Conservation (phyloP, 2,329 filamentous ascomycete genomes). For the Aspergillus jensenii region DNA sequence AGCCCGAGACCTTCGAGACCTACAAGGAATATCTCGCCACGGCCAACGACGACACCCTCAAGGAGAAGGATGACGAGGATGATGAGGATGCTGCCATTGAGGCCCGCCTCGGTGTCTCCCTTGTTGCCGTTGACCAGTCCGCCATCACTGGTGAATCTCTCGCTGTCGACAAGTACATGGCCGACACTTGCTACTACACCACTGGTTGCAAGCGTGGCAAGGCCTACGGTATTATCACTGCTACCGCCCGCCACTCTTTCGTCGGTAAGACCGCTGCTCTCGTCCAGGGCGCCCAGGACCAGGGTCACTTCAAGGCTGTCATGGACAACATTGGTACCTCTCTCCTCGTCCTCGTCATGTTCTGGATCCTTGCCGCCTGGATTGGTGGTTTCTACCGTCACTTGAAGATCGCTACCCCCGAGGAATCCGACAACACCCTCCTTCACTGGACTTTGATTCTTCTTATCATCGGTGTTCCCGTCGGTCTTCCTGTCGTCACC, state of each 20-base stretch:
- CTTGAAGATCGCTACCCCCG: constrained; percentile 55
- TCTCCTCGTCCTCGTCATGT: constrained; percentile 73
- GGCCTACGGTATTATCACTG: constrained; percentile 67
- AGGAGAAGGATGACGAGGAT: constrained; percentile 58
- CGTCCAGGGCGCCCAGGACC: constrained; percentile 72
- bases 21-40: constrained; percentile 66
- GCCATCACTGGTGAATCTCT: constrained; percentile 80
- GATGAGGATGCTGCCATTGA: constrained; percentile 56
- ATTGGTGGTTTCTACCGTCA: constrained; percentile 77
- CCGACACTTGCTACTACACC: constrained; percentile 73
- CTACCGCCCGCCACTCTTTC: constrained; percentile 70
- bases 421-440: constrained; percentile 61
- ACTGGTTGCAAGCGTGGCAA: constrained; percentile 80
- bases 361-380: constrained; percentile 73
- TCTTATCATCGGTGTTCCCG: constrained; percentile 75
- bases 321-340: constrained; percentile 78
- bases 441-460: constrained; percentile 69
- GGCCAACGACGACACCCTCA: constrained; percentile 60
- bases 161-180: constrained; percentile 63
- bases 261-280: constrained; percentile 73
- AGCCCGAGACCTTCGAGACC: constrained; percentile 65
- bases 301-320: constrained; percentile 79
- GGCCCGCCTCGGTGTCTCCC: constrained; percentile 61
- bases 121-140: constrained; percentile 74
- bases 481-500: constrained; percentile 76